Evolutionary conservation across 2,329 filamentous ascomycete species (phyloP), one percentile per base, ranked within the genome.

Genomic region (Colletotrichum sansevieriae): DNA sequence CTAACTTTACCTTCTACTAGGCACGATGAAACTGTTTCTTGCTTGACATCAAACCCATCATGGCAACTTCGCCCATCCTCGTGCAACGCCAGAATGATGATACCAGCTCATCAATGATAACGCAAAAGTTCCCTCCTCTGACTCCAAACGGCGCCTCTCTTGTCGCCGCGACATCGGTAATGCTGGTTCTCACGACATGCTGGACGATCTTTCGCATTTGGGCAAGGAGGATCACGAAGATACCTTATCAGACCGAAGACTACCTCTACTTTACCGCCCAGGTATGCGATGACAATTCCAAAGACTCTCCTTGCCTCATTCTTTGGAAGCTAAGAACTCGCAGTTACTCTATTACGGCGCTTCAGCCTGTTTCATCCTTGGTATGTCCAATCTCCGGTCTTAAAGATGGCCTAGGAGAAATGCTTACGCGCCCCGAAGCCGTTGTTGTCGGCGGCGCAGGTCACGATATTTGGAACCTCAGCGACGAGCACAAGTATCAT

Each of bases 191-290:
- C 4, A 60, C 63, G 2, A 58, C 54, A 4, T 25, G 22, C 4
- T 65, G 63, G 55, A 60, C 55, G 4, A 18, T n/a, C 22, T n/a
- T 65, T n/a, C 46, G 63, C 3, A 18, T 65, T 6, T 15, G 37
- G 20, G 33, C 63, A 13, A 29, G 63, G 9, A 39, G 25, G 18
- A 65, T 65, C 15, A 59, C 54, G 4, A n/a, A 33, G 13, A 44
- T 39, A 2, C 25, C 63, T 1, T 59, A 51, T 9, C 37, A 22
- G n/a, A 11, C 22, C 11, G 63, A 65, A 20, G 55, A 65, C 20
- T 60, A 60, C 11, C 18, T 60, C 6, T 60, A 55, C 13, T 65
- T 65, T 20, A 7, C 25, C 2, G 63, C 29, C 1, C 49, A 63
- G 47, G 49, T 63, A 44, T 47, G 4, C 4, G 25, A 25, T 25